A percentile compares a stretch with the other conserved stretches of the same genome.
These are phyloP conservation scores for Fusarium verticillioides DNA, from an alignment of 2,329 filamentous ascomycete species.

Conservation along the genomic window DNA sequence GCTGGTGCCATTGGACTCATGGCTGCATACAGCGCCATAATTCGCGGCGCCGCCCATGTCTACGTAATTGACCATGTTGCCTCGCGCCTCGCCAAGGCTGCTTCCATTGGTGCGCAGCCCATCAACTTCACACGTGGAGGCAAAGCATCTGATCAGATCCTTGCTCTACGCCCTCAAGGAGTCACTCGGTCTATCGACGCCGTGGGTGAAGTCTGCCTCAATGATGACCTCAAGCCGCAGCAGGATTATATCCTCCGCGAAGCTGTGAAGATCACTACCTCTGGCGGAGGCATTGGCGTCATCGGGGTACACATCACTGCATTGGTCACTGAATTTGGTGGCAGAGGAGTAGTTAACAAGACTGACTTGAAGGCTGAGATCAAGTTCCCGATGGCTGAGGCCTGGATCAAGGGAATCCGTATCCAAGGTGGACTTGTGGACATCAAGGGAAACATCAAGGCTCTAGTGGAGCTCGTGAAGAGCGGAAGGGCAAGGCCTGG, in stretches of 20 bases:
- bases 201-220: constrained; percentile 14
- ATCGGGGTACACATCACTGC: constrained; percentile 4
- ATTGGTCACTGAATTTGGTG: neutral
- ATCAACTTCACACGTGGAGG: constrained; percentile 27
- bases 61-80: constrained; percentile 25
- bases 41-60: constrained; percentile 23
- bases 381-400: neutral
- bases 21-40: constrained; percentile 25
- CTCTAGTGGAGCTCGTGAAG: constrained; percentile 1
- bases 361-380: neutral
- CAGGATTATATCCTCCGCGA: constrained; percentile 11
- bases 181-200: constrained; percentile 18
- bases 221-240: constrained; percentile 7
- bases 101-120: constrained; percentile 21
- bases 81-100: constrained; percentile 11
- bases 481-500: constrained; percentile 4
- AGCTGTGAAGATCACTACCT: constrained; percentile 2
- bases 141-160: constrained; percentile 27
- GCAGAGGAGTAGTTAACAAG: neutral
- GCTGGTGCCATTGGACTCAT: constrained; percentile 20
- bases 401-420: neutral
- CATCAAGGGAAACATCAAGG: neutral
- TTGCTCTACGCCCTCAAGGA: constrained; percentile 4
- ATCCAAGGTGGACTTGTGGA: constrained; percentile 8
- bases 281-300: constrained; percentile 5